A percentile compares a stretch with the other conserved stretches of the same genome.
Conservation (phyloP, 2,329 filamentous ascomycete species). For the Rutstroemia sp. region DNA sequence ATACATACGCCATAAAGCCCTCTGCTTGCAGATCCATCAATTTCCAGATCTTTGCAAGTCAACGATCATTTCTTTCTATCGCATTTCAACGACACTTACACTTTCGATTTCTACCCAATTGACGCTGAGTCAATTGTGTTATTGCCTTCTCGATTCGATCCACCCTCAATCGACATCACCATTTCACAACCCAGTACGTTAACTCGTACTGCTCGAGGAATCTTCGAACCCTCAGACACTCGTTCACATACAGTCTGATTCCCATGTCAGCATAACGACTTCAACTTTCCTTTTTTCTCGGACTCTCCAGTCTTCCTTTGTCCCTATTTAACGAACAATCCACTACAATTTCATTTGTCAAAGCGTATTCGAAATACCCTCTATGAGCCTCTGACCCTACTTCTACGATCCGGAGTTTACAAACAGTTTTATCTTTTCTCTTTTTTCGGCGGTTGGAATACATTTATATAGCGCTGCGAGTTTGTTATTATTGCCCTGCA, state of each 20-base stretch:
- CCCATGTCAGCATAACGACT: slow-evolving; percentile 32
- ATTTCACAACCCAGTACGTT: not conserved
- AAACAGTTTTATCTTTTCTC: slow-evolving; percentile 24
- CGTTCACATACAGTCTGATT: slow-evolving; percentile 23
- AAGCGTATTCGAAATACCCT: slow-evolving; percentile 36
- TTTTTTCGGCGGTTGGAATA: slow-evolving; percentile 26
- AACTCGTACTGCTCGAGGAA: slow-evolving; percentile 13
- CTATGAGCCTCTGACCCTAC: slow-evolving; percentile 35
- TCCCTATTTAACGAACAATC: slow-evolving; percentile 32
- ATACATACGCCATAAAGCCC: slow-evolving; percentile 7
- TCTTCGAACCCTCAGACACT: slow-evolving; percentile 23
- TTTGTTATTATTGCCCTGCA: slow-evolving; percentile 25
- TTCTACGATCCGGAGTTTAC: slow-evolving; percentile 32
- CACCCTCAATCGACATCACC: slow-evolving; percentile 17
- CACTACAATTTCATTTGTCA: slow-evolving; percentile 42
- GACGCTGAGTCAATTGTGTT: slow-evolving; percentile 16
- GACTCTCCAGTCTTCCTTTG: slow-evolving; percentile 26
- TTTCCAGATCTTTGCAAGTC: slow-evolving; percentile 4
- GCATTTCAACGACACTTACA: not conserved
- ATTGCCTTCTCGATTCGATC: slow-evolving; percentile 17
- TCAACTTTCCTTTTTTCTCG: slow-evolving; percentile 29
- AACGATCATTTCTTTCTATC: slow-evolving; percentile 1
- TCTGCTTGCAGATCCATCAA: slow-evolving; percentile 2
- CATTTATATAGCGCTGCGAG: slow-evolving; percentile 32
- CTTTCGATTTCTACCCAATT: slow-evolving; percentile 10